Conservation (phyloP, 768 basidiomycete species). For the Leccinum subgranulosum region DNA sequence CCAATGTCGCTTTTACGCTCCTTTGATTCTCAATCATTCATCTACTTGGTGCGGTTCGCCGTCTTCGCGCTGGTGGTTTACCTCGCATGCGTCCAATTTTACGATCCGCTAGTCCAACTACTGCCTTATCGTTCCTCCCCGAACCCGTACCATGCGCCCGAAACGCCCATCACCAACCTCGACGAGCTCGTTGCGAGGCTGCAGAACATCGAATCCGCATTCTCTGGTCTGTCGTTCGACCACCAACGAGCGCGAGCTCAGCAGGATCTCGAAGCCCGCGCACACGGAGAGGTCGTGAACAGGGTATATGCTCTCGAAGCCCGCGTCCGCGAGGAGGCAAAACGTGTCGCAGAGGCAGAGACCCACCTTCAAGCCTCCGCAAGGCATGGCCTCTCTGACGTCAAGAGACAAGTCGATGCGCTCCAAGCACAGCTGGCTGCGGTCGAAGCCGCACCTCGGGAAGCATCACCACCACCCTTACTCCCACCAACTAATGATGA, state of each 20-base stretch:
- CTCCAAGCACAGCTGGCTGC: constrained; percentile 43
- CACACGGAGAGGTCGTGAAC: constrained; percentile 49
- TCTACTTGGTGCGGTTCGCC: constrained; percentile 39
- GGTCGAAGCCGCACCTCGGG: constrained; percentile 23
- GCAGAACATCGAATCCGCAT: constrained; percentile 57
- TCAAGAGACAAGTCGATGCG: constrained; percentile 56
- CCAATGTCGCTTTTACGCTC: constrained; percentile 42
- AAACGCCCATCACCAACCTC: constrained; percentile 60
- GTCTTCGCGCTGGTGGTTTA: constrained; percentile 43
- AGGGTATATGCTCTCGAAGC: constrained; percentile 58
- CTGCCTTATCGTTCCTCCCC: constrained; percentile 33
- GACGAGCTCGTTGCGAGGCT: constrained; percentile 63
- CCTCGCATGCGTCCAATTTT: constrained; percentile 44
- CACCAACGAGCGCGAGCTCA: constrained; percentile 47
- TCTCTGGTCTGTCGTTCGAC: constrained; percentile 59
- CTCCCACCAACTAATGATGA: constrained; percentile 41
- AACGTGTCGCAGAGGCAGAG: constrained; percentile 52
- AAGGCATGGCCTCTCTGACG: constrained; percentile 42
- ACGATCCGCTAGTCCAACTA: constrained; percentile 32
- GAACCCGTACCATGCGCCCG: constrained; percentile 49
- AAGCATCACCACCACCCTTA: constrained; percentile 11
- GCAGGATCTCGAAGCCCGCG: constrained; percentile 50
- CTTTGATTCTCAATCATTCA: constrained; percentile 31
- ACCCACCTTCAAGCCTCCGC: constrained; percentile 43
- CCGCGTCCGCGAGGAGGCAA: constrained; percentile 44